Evolutionary conservation across 345 rosid genomes (phyloP).

Genomic region (Balakata baccata): DNA sequence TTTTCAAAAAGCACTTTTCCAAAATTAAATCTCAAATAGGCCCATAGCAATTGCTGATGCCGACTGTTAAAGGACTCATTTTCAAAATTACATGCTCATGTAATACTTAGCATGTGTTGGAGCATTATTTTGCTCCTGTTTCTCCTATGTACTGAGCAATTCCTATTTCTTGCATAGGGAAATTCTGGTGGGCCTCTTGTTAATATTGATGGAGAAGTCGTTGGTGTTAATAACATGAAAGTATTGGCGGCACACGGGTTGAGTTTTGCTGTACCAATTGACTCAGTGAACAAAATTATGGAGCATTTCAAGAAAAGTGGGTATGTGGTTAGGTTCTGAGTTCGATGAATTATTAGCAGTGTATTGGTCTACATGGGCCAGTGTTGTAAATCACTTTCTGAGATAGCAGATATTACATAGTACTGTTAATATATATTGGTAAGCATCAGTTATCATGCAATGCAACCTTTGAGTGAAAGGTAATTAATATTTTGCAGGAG

Average conservation of each 20-base stretch:
- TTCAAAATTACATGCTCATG: neutral
- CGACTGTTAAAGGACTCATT: neutral
- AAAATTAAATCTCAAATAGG: too few relatives aligned
- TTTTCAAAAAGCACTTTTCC: too few relatives aligned
- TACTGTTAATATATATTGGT: neutral
- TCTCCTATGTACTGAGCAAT: neutral
- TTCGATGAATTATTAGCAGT: neutral
- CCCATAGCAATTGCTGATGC: too few relatives aligned
- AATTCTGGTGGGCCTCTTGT: slow-evolving; percentile 97
- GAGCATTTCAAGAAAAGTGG: slow-evolving; percentile 80
- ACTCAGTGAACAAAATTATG: slow-evolving; percentile 68
- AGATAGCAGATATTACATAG: neutral
- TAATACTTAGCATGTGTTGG: neutral
- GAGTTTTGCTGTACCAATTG: slow-evolving; percentile 77
- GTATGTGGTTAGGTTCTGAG: slow-evolving; percentile 34
- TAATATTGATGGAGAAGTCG: slow-evolving; percentile 83
- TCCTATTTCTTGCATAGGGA: slow-evolving; percentile 47
- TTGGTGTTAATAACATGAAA: slow-evolving; percentile 90
- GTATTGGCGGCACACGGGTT: slow-evolving; percentile 72
- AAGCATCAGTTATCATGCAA: neutral
- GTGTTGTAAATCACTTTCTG: neutral
- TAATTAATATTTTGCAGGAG: slow-evolving; percentile 48
- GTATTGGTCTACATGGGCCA: neutral
- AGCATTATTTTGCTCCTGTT: neutral
- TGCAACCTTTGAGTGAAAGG: slow-evolving; percentile 4